Base-by-base conservation (phyloP, 1,284 basidiomycete genomes). In the Bondarzewia mesenterica region DNA sequence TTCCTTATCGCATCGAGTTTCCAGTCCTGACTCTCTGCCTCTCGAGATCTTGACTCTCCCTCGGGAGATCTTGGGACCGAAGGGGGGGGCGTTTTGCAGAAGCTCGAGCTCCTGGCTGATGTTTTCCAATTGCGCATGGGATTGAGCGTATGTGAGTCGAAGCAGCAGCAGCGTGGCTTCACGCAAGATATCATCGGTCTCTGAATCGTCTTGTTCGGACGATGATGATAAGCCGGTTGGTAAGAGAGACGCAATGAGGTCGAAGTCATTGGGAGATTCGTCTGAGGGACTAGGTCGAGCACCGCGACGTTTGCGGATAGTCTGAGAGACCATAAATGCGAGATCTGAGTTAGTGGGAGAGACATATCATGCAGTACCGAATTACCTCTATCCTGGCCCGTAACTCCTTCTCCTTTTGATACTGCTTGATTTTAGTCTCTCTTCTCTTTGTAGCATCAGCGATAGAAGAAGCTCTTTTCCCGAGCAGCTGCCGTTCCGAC, bases 371-470 rank as follows among this genome's bases (percentile, higher is more conserved):
- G 38, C 22, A 42, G 42, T 22, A 16, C 35, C 36, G 35, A 57
- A 69, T 45, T 51, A 88, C 89, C 63, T 89, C 75, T 21, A 95
- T 80, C 49, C 75, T 75, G 25, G 69, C 66, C 46, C 78, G 75
- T 25, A 94, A 67, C 47, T 89, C 84, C 63, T 89, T 94, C 65
- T 94, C 90, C 48, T 80, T 76, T 63, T 82, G 82, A 63, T 82
- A 95, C 61, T 93, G 92, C 52, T 78, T 80, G 54, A 97, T 94
- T 70, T 95, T 97, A 35, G 83, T 63, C 52, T 94, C 91, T 54
- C 93, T 70, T 48, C 85, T 74, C 60, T 75, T 76, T 0, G 78
- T 74, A 15, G 84, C 77, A 64, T 94, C 87, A 22, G 64, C 64
- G 18, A 84, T 66, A 5, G 69, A 60, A 1, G 74, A 70, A 1